Base-by-base conservation (phyloP, 179 eudicot species). In the Silene vulgaris region DNA sequence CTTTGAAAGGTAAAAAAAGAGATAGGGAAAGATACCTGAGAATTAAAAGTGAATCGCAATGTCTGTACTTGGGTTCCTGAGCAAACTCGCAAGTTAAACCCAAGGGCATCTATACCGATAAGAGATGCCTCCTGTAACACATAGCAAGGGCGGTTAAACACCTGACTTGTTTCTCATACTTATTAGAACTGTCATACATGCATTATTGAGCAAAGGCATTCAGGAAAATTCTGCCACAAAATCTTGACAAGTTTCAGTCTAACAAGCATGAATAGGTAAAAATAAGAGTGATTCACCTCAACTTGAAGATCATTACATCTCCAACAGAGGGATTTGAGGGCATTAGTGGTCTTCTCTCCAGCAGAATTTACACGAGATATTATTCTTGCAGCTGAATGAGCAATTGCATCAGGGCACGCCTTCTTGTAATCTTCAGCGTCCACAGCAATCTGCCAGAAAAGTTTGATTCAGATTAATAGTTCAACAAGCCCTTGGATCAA, bases 11-110 rank as follows among this genome's bases (percentile, higher is more conserved):
- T 5, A 21, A 52, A 64, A 29, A 11, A 16, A 64, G 17, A 35
- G 71, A 73, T 35, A 5, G 40, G 40, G 78, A 56, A 28, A 35
- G 30, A 65, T 90, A 91, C 98, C 98, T 88, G 86, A 64, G 86
- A 86, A 54, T 65, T 82, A 74, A 93, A 93, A 61, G 90, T 81
- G 84, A 91, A 93, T 9, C 97, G 90, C 80, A 93, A 77, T 75
- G 98, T 93, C 77, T 93, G 97, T 60, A 93, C 82, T 83, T 91
- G 96, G 45, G 87, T 88, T 71, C 97, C 97, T 3, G 97, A 90
- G 82, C 97, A 91, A 78, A 90, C 89, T 82, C 98, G 86, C 76
- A 91, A 76, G 87, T 93, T 97, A 79, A 90, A 90, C 69, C 98
- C 98, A 76, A 89, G 92, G 81, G 90, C 81, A 86, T 93, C 97